Conservation (phyloP, 164 flowering plant species). For the Berberis vulgaris region DNA sequence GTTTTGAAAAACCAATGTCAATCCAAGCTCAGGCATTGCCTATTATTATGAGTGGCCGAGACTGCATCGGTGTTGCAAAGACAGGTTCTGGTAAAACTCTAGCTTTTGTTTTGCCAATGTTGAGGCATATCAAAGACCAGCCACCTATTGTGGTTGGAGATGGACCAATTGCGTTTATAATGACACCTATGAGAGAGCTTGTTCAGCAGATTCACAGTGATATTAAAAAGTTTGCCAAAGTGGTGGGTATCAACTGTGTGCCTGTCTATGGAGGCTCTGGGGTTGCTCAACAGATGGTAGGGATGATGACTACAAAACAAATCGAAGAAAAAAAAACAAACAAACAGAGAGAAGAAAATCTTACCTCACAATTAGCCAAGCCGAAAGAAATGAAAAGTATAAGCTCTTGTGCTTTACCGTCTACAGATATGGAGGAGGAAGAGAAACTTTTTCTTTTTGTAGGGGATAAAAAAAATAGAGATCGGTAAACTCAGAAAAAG, state of each 20-base stretch:
- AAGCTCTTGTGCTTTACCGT: too few species aligned
- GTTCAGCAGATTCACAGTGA: constrained; percentile 96
- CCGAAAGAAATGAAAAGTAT: too few species aligned
- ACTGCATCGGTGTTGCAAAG: constrained; percentile 93
- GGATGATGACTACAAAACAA: too few species aligned
- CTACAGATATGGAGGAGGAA: too few species aligned
- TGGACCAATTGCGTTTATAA: constrained; percentile 91
- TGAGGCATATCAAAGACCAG: constrained; percentile 98
- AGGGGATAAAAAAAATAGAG: too few species aligned
- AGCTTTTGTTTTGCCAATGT: constrained; percentile 94
- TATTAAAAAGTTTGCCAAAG: constrained; percentile 78
- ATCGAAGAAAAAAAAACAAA: too few species aligned
- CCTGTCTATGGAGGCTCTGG: constrained; percentile 98
- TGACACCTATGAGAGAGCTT: constrained; percentile 98
- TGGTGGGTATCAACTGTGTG: constrained; percentile 65
- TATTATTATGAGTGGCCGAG: constrained; percentile 93
- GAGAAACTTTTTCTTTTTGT: too few species aligned
- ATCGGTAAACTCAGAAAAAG: too few species aligned
- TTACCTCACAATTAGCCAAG: too few species aligned
- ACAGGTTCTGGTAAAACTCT: constrained; percentile 97
- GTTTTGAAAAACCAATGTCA: constrained; percentile 89
- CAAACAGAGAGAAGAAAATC: too few species aligned
- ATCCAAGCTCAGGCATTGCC: constrained; percentile 96
- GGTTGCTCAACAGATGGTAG: constrained; percentile 83
- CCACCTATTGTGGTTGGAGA: constrained; percentile 83